A percentile compares a stretch with the other conserved stretches of the same genome.
Conservation (phyloP, 345 rosid genomes). For the Lepidium didymum region DNA sequence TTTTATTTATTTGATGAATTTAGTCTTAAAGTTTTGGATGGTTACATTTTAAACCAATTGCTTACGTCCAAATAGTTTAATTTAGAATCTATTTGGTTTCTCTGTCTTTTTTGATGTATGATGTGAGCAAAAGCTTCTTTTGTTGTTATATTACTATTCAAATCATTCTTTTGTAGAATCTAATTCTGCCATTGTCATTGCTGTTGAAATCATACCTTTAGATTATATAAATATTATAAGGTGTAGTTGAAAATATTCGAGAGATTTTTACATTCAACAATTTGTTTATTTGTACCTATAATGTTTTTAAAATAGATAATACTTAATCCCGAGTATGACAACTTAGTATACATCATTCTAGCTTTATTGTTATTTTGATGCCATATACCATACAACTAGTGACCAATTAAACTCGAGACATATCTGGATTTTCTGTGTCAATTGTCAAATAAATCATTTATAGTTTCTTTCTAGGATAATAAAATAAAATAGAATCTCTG, state of each 20-base stretch:
- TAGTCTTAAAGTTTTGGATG: background rate
- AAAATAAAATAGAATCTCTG: no score
- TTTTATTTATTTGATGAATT: background rate
- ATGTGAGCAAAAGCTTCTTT: constrained; percentile 23
- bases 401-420: background rate
- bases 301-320: background rate
- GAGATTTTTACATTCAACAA: background rate
- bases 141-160: constrained; percentile 12
- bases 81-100: background rate
- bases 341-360: background rate
- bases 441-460: no score
- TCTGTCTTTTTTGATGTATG: constrained; percentile 9
- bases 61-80: constrained; percentile 2
- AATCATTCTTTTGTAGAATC: constrained; percentile 14
- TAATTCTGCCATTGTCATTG: constrained; percentile 18
- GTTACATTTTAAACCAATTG: background rate
- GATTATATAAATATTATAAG: background rate
- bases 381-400: background rate
- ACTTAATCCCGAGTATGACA: background rate
- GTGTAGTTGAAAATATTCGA: constrained; percentile 12
- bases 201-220: constrained; percentile 18
- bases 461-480: no score
- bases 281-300: background rate
- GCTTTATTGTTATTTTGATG: background rate
- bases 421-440: no score